Evolutionary conservation across 2,329 filamentous ascomycete species (phyloP), one percentile per base, ranked within the genome.

Genomic region (Pyricularia sp.): DNA sequence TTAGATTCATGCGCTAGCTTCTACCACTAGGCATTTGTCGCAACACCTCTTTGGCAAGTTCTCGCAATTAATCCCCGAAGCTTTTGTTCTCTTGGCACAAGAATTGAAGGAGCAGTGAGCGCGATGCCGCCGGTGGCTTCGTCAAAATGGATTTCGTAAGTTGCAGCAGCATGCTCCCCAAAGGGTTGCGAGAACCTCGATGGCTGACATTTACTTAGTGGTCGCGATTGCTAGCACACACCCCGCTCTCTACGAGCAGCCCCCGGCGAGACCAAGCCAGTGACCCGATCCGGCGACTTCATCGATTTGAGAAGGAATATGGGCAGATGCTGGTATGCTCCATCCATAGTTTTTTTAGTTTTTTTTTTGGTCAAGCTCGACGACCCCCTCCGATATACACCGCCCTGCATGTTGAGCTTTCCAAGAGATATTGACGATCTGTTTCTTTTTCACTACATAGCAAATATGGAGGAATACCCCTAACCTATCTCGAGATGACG

Each of bases 271-370:
- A 86, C 72, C 80, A 81, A 67, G 82, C 83, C 66, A 84, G 83
- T 71, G 84, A 88, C 73, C 85, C 85, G 60, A 79, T 84, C 66
- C 83, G 84, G 71, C 84, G 85, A 67, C 79, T 87, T 67, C 82
- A 86, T 73, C 84, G 85, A 65, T 88, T 88, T 73, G 85, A 87
- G 73, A 85, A 84, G 74, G 84, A 87, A 74, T 88, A 88, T 71
- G 80, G 79, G 68, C 82, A 84, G 71, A 76, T 88, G 67, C 73
- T 88, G 74, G 84, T 87, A 74, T 74, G 79, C 67, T 40, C 40
- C 59, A 9, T 62, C 49, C 57, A 63, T 12, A 8, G n/a, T 26
- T 57, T 62, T 68, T 66, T 66, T 67, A 19, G 44, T 57, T 62
- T 68, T 66, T 66, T 67, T n/a, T 53, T 62, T 68, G 66, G 65